A percentile compares a stretch with the other conserved stretches of the same genome.
phyloP scores from a whole-genome alignment of 768 basidiomycete genomes.

The Exidia glandulosa region DNA sequence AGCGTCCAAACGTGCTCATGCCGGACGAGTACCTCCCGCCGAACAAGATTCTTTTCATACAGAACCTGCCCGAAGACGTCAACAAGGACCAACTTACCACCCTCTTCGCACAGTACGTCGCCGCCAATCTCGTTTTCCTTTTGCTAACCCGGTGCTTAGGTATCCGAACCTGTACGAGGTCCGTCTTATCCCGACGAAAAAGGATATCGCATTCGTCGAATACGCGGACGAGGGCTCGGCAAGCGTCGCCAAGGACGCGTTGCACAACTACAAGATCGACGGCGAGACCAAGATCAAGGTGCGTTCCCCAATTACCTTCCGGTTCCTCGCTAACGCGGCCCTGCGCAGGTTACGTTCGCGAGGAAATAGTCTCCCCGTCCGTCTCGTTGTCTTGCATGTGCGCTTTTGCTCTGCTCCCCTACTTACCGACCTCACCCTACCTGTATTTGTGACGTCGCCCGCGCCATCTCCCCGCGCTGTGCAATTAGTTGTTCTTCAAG shows the following conservation, averaged over 20 bases:
- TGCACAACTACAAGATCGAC: slow-evolving; percentile 96
- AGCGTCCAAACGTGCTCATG: slow-evolving; percentile 86
- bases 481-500: too few relatives aligned
- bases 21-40: slow-evolving; percentile 99
- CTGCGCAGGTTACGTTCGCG: slow-evolving; percentile 56
- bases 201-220: slow-evolving; percentile 98
- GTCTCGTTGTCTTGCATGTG: background rate
- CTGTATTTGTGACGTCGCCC: background rate
- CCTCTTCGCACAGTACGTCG: slow-evolving; percentile 78
- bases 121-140: background rate
- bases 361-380: slow-evolving; percentile 39
- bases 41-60: slow-evolving; percentile 97
- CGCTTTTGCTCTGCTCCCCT: background rate
- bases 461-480: too few relatives aligned
- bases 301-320: slow-evolving; percentile 7
- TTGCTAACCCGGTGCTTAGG: slow-evolving; percentile 27
- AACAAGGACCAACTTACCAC: slow-evolving; percentile 86
- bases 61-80: slow-evolving; percentile 88
- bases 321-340: background rate
- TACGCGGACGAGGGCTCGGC: slow-evolving; percentile 89
- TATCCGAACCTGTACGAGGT: slow-evolving; percentile 96
- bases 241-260: slow-evolving; percentile 83
- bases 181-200: slow-evolving; percentile 94
- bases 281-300: slow-evolving; percentile 99
- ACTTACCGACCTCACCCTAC: background rate